These are phyloP conservation scores for Colletotrichum sp. DNA, from an alignment of 2,329 filamentous ascomycete species.

Conservation along the genomic window DNA sequence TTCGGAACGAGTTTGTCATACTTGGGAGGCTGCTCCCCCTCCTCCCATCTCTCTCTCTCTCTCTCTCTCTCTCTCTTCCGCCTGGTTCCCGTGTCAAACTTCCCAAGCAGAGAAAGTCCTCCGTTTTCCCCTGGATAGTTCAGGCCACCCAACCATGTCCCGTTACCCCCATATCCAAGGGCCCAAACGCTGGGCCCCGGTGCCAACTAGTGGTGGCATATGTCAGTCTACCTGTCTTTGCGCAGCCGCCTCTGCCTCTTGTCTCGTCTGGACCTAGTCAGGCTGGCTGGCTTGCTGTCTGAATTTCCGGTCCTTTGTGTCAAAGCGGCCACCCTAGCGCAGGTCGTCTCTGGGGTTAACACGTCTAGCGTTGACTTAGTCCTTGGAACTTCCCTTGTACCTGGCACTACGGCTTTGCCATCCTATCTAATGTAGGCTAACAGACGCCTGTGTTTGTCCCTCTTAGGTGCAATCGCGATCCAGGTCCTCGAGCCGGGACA, in stretches of 20 bases:
- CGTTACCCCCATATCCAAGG: neutral
- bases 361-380: neutral
- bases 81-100: neutral
- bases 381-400: constrained; percentile 11
- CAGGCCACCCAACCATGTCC: neutral
- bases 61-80: neutral
- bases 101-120: neutral
- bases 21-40: neutral
- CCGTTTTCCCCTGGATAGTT: constrained; percentile 2
- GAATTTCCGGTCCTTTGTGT: constrained; percentile 6
- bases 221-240: constrained; percentile 1
- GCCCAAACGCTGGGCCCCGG: neutral
- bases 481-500: neutral
- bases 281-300: neutral
- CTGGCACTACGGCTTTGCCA: constrained; percentile 1
- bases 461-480: neutral
- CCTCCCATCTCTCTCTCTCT: neutral
- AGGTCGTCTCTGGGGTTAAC: neutral
- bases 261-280: neutral
- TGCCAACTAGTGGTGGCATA: constrained; percentile 1
- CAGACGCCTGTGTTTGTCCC: neutral
- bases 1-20: neutral
- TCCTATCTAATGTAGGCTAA: neutral
- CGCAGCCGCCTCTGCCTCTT: neutral
- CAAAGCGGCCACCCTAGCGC: constrained; percentile 7